Evolutionary conservation across 2,329 filamentous ascomycete genomes (phyloP), one percentile per base, ranked within the genome.

Genomic region (Aspergillus hiratsukae): DNA sequence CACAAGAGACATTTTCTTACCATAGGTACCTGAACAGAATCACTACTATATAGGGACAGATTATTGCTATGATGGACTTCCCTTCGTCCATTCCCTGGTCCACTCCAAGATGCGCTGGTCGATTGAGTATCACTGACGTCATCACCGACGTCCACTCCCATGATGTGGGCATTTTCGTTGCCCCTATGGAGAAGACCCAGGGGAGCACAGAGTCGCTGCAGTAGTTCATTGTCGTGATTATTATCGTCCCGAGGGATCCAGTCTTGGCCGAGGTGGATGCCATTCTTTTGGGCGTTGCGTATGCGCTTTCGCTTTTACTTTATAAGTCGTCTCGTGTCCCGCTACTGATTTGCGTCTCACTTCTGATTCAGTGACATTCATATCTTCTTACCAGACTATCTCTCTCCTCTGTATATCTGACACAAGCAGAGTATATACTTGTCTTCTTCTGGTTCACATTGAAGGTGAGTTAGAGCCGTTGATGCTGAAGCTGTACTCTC

Each of bases 111-210:
- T 23, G 10, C 4, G 23, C 29, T 27, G 31, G 11, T 46, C 45
- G 51, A 48, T 55, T 21, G 29, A 51, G 41, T 51, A 55, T 53
- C 25, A 5, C 45, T 59, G 58, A 59, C 55, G 58, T 59, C 58
- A 59, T 48, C 35, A 37, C 40, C 53, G 54, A 53, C 53, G 50
- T 25, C 28, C 37, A 25, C 21, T 2, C 43, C 4, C 11, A 46
- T 11, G 19, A 21, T 23, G 19, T 46, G 43, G 43, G 43, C 40
- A 43, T 43, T 23, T 7, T n/a, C 14, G 31, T 37, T 7, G 31
- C 31, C 31, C 31, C 5, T 37, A 37, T 37, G 31, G 31, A 37
- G 31, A 37, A n/a, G 31, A 37, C 31, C 31, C 31, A 37, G 31
- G 31, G 14, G 31, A 17, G 31, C 31, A 37, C 11, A 31, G 5